These are phyloP conservation scores for Vararia minispora DNA, from an alignment of 768 basidiomycete species.

Conservation along the genomic window DNA sequence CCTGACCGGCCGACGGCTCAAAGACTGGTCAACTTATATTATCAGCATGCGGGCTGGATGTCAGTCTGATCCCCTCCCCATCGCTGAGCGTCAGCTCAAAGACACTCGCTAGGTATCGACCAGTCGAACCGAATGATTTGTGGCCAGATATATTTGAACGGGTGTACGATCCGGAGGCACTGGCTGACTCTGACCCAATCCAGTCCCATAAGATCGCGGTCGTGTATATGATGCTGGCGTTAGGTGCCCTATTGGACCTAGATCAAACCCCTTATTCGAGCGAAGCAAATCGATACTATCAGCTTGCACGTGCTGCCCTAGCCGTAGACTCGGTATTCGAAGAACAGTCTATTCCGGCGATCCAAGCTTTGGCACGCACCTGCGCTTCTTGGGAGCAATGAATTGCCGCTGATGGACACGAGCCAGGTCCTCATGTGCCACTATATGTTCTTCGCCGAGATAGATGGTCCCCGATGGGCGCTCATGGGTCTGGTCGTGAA, in stretches of 20 bases:
- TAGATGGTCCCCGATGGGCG: constrained; percentile 54
- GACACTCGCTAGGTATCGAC: constrained; percentile 40
- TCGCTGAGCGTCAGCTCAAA: neutral
- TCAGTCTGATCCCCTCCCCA: constrained; percentile 23
- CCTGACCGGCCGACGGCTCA: constrained; percentile 27
- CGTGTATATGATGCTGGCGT: constrained; percentile 51
- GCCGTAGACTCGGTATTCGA: constrained; percentile 55
- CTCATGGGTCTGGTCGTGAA: constrained; percentile 64
- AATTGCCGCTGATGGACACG: constrained; percentile 17
- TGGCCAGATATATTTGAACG: constrained; percentile 38
- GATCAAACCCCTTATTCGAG: constrained; percentile 39
- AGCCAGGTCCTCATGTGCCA: constrained; percentile 44
- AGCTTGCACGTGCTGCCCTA: constrained; percentile 47
- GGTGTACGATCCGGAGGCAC: constrained; percentile 35
- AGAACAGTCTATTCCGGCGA: constrained; percentile 48
- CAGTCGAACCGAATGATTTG: constrained; percentile 51
- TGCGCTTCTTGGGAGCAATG: constrained; percentile 8
- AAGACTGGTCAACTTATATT: constrained; percentile 41
- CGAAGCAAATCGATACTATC: constrained; percentile 49
- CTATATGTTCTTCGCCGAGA: constrained; percentile 34
- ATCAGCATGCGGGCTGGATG: constrained; percentile 64
- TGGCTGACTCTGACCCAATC: constrained; percentile 27
- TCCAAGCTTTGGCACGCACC: constrained; percentile 57
- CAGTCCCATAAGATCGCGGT: constrained; percentile 47
- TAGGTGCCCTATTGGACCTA: constrained; percentile 53